Conservation (phyloP, 1,139 yeast species). For the Saccharomyces hybrid region DNA sequence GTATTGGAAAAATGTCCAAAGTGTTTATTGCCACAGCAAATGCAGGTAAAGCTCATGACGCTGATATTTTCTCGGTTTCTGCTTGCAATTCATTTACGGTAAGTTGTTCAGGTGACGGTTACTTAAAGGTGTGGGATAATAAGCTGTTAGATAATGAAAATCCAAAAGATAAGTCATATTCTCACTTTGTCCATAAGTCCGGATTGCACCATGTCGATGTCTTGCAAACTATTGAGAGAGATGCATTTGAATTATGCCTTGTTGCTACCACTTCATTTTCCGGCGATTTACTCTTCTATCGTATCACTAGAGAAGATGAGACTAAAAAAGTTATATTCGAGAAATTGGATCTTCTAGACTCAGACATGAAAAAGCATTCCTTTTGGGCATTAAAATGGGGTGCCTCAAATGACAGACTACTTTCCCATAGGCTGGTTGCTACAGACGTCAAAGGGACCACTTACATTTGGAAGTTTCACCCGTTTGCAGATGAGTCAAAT, state of each 20-base stretch:
- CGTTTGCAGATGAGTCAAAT: constrained; percentile 15
- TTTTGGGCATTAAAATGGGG: constrained; percentile 39
- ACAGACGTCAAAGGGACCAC: constrained; percentile 53
- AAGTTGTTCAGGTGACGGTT: constrained; percentile 88
- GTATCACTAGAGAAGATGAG: constrained; percentile 24
- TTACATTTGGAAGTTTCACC: constrained; percentile 39
- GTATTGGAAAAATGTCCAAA: constrained; percentile 34
- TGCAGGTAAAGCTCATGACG: constrained; percentile 61
- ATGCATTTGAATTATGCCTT: constrained; percentile 40
- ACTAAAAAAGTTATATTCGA: background rate
- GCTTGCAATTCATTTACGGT: constrained; percentile 59
- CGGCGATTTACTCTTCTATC: constrained; percentile 45
- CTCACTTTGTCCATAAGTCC: constrained; percentile 41
- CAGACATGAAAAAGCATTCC: constrained; percentile 22
- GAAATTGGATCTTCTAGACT: constrained; percentile 18
- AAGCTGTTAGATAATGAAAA: constrained; percentile 42
- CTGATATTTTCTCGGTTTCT: constrained; percentile 66
- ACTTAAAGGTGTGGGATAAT: constrained; percentile 70
- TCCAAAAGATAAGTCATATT: constrained; percentile 38
- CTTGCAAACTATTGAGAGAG: constrained; percentile 39
- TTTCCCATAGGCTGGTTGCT: constrained; percentile 44
- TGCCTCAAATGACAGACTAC: constrained; percentile 42
- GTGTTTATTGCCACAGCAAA: constrained; percentile 62
- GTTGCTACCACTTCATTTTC: constrained; percentile 55
- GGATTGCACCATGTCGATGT: constrained; percentile 74